Evolutionary conservation across 139 green algal genomes (phyloP).

Genomic region (Chlorella sp.): DNA sequence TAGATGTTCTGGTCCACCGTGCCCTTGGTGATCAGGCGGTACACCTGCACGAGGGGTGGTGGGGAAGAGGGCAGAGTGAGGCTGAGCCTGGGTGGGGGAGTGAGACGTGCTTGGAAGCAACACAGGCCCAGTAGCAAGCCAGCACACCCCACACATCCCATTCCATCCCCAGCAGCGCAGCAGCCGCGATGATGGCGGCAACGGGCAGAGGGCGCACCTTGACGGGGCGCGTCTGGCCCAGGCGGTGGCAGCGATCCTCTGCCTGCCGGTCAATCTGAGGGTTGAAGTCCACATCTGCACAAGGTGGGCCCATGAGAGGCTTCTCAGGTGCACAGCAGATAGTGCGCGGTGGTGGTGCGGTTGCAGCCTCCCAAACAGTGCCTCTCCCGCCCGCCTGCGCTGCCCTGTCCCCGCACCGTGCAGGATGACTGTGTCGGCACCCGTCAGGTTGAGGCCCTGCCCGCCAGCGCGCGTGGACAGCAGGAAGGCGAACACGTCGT

Average conservation of each 20-base stretch:
- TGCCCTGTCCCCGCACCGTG: slow-evolving; percentile 57
- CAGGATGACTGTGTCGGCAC: slow-evolving; percentile 95
- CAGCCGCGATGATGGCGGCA: too few relatives aligned
- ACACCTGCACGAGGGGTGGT: slow-evolving; percentile 57
- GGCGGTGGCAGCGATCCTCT: slow-evolving; percentile 78
- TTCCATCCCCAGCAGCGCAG: too few relatives aligned
- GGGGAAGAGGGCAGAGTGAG: not conserved
- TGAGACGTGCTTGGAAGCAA: too few relatives aligned
- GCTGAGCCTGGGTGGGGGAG: too few relatives aligned
- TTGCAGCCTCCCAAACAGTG: not conserved
- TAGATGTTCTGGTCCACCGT: slow-evolving; percentile 92
- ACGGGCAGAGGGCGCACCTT: too few relatives aligned
- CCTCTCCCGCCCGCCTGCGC: not conserved
- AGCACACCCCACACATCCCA: too few relatives aligned
- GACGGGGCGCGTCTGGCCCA: slow-evolving; percentile 91
- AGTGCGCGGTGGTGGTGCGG: not conserved
- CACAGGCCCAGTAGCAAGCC: too few relatives aligned
- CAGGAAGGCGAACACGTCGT: slow-evolving; percentile 90
- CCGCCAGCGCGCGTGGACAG: slow-evolving; percentile 94
- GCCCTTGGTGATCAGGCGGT: slow-evolving; percentile 85
- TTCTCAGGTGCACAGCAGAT: too few relatives aligned
- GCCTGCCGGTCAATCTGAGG: slow-evolving; percentile 85
- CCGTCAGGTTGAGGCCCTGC: slow-evolving; percentile 95
- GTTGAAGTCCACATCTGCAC: slow-evolving; percentile 93
- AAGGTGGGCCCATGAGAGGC: too few relatives aligned